Conservation (phyloP, 345 rosid genomes). For the Cardamine chenopodiifolia region DNA sequence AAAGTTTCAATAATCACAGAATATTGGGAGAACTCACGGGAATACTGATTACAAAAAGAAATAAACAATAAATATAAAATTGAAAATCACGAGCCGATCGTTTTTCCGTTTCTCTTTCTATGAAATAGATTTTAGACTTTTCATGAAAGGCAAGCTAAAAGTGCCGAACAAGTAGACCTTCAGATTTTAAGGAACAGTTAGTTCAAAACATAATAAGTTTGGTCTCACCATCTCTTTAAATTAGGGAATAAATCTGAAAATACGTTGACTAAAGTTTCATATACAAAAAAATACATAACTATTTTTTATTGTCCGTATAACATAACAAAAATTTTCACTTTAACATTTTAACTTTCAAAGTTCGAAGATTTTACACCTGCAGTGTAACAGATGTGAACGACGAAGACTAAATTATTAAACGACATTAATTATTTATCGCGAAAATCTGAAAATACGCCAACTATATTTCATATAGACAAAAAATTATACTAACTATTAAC, state of each 20-base stretch:
- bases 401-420: no score
- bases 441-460: no score
- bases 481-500: no score
- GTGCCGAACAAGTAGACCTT: constrained; percentile 33
- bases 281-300: no score
- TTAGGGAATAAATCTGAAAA: not conserved
- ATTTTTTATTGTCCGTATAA: no score
- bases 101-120: constrained; percentile 19
- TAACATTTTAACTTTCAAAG: no score
- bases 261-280: not conserved
- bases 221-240: constrained; percentile 15
- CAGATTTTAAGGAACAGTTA: constrained; percentile 34
- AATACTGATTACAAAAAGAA: constrained; percentile 11
- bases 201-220: constrained; percentile 19
- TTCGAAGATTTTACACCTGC: no score
- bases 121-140: constrained; percentile 38
- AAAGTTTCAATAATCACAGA: not conserved
- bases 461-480: no score
- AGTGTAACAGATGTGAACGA: no score
- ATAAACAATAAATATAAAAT: constrained; percentile 7
- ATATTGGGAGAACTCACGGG: constrained; percentile 39
- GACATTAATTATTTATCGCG: no score
- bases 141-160: constrained; percentile 29
- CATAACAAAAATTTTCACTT: no score
- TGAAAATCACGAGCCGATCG: constrained; percentile 29